Evolutionary conservation across 805 yeast species (phyloP), one percentile per base, ranked within the genome.

Genomic region (Candida insectalens): DNA sequence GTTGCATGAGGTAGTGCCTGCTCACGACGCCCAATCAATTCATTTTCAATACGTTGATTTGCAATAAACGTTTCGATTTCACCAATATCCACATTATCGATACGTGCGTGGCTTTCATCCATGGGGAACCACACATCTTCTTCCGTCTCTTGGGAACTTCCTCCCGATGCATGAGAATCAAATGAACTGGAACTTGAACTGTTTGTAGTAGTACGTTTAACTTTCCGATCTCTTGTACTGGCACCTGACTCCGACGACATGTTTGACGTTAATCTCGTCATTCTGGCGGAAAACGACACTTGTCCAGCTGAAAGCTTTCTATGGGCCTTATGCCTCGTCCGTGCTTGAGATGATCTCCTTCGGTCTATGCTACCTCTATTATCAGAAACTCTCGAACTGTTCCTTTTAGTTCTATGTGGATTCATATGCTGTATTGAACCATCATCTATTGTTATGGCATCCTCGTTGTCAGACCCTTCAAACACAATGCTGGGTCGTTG

Each of bases 61-160:
- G 65, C 64, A 30, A 81, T 74, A 50, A 80, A 84, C 45, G 81
- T 89, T 38, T 84, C 95, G 44, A 89, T 71, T 49, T 87, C 96
- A 49, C 76, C 85, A 48, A 89, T 83, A 57, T 89, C 95, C 44
- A 92, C 83, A 13, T 95, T 96, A 40, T 76, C 77, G 5, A 56
- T 44, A 32, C 72, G 63, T 8, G 66, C 63, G 36, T 69, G 74
- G 39, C 78, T 80, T 4, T 82, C 76, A 32, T 74, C 62, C 84
- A 85, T 80, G 2, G 97, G 97, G 59, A 88, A 88, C 65, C 97
- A 92, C 29, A 89, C 98, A 69, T 89, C 97, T 52, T 85, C 96
- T 50, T 89, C 97, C 0, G 95, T 85, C 51, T 87, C 96, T 46
- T 83, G 94, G 4, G 88, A 77, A 14, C 23, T 21, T 13, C 77